Evolutionary conservation across 805 yeast species (phyloP).

Genomic region (Ogataea salicorniae): DNA sequence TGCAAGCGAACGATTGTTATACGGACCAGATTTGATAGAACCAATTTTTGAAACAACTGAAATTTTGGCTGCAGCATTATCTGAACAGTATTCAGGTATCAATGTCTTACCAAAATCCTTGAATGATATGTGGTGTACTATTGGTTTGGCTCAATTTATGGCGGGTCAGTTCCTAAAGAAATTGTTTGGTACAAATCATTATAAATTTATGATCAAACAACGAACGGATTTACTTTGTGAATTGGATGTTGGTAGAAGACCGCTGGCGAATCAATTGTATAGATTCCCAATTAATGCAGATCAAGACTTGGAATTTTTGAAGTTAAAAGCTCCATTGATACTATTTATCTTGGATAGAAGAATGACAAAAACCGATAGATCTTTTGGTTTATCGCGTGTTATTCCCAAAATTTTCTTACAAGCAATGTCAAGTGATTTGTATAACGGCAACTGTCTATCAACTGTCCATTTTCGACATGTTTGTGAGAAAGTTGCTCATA

Average conservation of each 20-base stretch:
- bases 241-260: conserved; percentile 72
- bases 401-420: conserved; percentile 87
- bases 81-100: conserved; percentile 92
- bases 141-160: conserved; percentile 85
- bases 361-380: conserved; percentile 93
- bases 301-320: conserved; percentile 61
- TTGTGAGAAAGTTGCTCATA: conserved; percentile 93
- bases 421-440: conserved; percentile 91
- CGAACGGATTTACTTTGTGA: conserved; percentile 63
- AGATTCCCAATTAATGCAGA: conserved; percentile 55
- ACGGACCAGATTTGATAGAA: conserved; percentile 71
- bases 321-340: conserved; percentile 80
- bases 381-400: conserved; percentile 87
- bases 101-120: conserved; percentile 76
- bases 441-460: conserved; percentile 66
- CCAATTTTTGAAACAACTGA: conserved; percentile 71
- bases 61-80: conserved; percentile 58
- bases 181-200: conserved; percentile 81
- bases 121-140: conserved; percentile 83
- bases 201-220: conserved; percentile 61
- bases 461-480: conserved; percentile 84
- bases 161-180: conserved; percentile 60
- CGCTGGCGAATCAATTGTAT: conserved; percentile 68
- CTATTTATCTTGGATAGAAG: conserved; percentile 79
- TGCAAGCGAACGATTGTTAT: conserved; percentile 55